Evolutionary conservation across 768 basidiomycete genomes (phyloP), one percentile per base, ranked within the genome.

Genomic region (Erythrobasidium yunnanense): DNA sequence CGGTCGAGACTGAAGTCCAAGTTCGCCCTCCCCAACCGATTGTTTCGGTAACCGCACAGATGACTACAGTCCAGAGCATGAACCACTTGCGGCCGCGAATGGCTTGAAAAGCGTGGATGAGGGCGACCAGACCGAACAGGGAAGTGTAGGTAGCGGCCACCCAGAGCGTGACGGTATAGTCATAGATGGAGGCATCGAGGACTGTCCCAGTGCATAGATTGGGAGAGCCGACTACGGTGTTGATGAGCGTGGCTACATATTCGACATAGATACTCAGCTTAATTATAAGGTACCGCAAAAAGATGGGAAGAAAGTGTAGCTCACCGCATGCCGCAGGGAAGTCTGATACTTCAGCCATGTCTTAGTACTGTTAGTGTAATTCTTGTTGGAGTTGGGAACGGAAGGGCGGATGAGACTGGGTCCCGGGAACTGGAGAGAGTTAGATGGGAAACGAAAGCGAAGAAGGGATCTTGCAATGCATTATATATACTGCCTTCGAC

Each of bases 121-220:
- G 29, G 15, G 57, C 42, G 34, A 45, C 8, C 25, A 60, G 42
- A 4, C 20, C 57, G 27, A 60, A 60, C 38, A 60, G 57, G 57
- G 45, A 34, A 45, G 47, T 45, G 38, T 45, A 60, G 38, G 47
- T 34, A 17, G 30, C 2, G 42, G 30, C 30, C 29, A 45, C 47
- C 57, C 57, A 60, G 17, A 29, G 4, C 18, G 34, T 42, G 25
- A 60, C 42, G n/a, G n/a, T n/a, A 60, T 60, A 45, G 57, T 60
- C 30, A 20, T 60, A 45, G 57, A 22, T 45, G 8, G 57, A 34
- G 18, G 57, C 45, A 11, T 47, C 2, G n/a, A 45, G 38, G 32
- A 45, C 5, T 15, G 42, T 17, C 2, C 60, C 60, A 7, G 60
- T 63, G 22, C 60, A 63, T 18, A 34, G 18, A 23, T 63, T 63